A percentile compares a stretch with the other conserved stretches of the same genome.
Evolutionary conservation across 2,329 filamentous ascomycete species (phyloP).

Genomic region (Cryphonectria naterciae): DNA sequence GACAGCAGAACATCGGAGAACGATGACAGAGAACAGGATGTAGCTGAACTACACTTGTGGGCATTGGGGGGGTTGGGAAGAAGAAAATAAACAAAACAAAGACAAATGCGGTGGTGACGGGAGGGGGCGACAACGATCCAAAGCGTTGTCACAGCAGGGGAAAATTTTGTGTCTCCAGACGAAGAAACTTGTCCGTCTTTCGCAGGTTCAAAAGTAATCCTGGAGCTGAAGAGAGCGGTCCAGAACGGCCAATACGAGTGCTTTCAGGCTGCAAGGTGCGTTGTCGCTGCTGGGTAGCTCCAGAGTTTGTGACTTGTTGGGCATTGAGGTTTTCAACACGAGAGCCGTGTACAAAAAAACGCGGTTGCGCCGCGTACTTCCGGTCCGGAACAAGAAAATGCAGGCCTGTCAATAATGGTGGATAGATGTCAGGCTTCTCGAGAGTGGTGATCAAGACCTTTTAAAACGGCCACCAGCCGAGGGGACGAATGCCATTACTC

Average conservation of each 20-base stretch:
- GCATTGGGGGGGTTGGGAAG: constrained; percentile 16
- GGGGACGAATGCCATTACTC: background rate
- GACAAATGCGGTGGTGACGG: constrained; percentile 9
- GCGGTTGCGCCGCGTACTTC: background rate
- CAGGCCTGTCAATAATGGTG: background rate
- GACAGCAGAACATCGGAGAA: constrained; percentile 18
- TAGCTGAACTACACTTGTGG: constrained; percentile 30
- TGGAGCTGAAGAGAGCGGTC: background rate
- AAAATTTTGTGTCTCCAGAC: background rate
- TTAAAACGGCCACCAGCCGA: background rate
- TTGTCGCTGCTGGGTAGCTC: constrained; percentile 10
- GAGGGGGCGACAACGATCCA: constrained; percentile 23
- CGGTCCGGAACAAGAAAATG: background rate
- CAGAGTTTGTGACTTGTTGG: background rate
- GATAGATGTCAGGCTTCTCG: constrained; percentile 8
- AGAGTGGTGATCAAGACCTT: background rate
- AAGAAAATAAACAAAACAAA: background rate
- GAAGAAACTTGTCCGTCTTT: constrained; percentile 11
- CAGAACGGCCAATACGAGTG: constrained; percentile 4
- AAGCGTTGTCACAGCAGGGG: constrained; percentile 22
- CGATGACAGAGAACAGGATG: constrained; percentile 19
- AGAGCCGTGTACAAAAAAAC: background rate
- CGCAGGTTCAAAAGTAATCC: background rate
- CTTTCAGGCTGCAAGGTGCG: constrained; percentile 12
- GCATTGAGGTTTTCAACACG: background rate